These are phyloP conservation scores for Leccinum angustisporum DNA, from an alignment of 1,284 basidiomycete genomes.

Conservation along the genomic window DNA sequence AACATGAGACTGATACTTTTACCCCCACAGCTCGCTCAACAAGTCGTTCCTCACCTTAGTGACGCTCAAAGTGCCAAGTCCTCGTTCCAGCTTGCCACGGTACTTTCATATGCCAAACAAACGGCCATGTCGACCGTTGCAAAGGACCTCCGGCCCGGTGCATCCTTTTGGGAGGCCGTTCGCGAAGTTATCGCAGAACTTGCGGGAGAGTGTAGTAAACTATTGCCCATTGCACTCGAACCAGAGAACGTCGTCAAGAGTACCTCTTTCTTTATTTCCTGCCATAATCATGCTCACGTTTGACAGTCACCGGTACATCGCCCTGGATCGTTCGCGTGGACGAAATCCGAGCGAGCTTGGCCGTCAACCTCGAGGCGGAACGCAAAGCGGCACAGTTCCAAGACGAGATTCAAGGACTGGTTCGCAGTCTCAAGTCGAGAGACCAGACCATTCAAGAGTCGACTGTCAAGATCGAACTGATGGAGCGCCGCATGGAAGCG, in stretches of 20 bases:
- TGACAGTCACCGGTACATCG: slow-evolving; percentile 68
- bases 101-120: slow-evolving; percentile 73
- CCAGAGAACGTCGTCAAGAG: slow-evolving; percentile 78
- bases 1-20: slow-evolving; percentile 2
- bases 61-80: slow-evolving; percentile 76
- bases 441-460: slow-evolving; percentile 91
- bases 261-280: slow-evolving; percentile 39
- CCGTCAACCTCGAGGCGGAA: slow-evolving; percentile 91
- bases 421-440: slow-evolving; percentile 79
- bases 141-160: slow-evolving; percentile 62
- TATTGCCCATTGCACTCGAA: slow-evolving; percentile 73
- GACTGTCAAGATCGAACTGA: slow-evolving; percentile 89
- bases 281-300: slow-evolving; percentile 1
- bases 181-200: slow-evolving; percentile 68
- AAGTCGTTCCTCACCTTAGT: slow-evolving; percentile 76
- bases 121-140: slow-evolving; percentile 70
- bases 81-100: slow-evolving; percentile 70
- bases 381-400: slow-evolving; percentile 80
- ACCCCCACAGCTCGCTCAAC: slow-evolving; percentile 72
- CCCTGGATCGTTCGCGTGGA: slow-evolving; percentile 90
- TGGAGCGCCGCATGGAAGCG: slow-evolving; percentile 86
- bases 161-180: slow-evolving; percentile 77
- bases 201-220: slow-evolving; percentile 65
- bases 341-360: slow-evolving; percentile 81
- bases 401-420: slow-evolving; percentile 87